Base-by-base conservation (phyloP, 2,329 filamentous ascomycete species). In the Paecilomyces dactylethromorphus region DNA sequence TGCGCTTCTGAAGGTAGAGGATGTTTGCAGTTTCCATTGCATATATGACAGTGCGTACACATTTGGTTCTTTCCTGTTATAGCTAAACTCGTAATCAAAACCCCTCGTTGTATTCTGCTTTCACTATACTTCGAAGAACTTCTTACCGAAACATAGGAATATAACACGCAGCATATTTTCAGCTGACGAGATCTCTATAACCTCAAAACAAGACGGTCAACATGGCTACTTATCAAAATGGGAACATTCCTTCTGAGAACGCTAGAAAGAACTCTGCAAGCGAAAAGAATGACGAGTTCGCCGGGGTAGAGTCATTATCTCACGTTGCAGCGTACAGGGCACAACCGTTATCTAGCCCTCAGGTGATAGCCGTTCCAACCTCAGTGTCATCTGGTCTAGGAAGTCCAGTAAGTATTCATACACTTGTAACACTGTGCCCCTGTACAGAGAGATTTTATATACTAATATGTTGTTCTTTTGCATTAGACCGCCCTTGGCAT, bases 401-500 rank as follows among this genome's bases (percentile, higher is more conserved):
- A 10, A 18, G 10, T n/a, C 35, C 35, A 15, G 35, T 45, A 45
- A 45, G 35, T 45, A 45, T 8, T 45, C 35, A 3, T 45, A 7
- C 11, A 45, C 8, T 45, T 18, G 7, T 1, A 1, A 45, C 7
- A 5, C n/a, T 45, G n/a, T 10, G 15, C 2, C 3, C 13, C 18
- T n/a, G 35, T 45, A 8, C 21, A 8, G 35, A 45, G 3, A 18
- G 7, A n/a, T 45, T 8, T n/a, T 45, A 18, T 15, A 18, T 10
- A 45, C 35, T 45, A 18, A 45, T 18, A 8, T 45, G 35, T 2
- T 33, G n/a, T 8, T 45, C 18, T 18, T 6, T 11, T 33, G 7
- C 18, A 18, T 24, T 18, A 78, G 76, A 80, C 79, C 10, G 78
- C 79, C 0, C 67, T 83, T 0, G 79, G 79, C 0, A 78, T 83